phyloP scores from a whole-genome alignment of 2,329 filamentous ascomycete species.

The Ophiostoma ulmi region DNA sequence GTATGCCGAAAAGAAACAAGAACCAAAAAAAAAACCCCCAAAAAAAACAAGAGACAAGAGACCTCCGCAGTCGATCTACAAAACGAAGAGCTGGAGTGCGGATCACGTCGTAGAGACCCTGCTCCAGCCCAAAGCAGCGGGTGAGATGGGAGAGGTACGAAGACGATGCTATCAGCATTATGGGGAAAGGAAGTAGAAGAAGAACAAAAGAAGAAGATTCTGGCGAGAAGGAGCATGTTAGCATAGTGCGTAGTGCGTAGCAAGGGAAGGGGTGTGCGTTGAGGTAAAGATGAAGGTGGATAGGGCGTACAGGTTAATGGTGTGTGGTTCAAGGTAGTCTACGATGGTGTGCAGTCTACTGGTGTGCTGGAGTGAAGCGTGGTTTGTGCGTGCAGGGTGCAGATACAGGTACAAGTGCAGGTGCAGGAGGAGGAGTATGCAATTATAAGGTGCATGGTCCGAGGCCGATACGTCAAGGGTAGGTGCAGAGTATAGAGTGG shows the following conservation, averaged over 20 bases:
- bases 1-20: neutral
- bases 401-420: neutral
- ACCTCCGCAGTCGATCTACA: slow-evolving; percentile 1
- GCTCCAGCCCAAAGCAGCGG: neutral
- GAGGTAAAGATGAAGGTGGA: neutral
- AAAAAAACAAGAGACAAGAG: neutral
- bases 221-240: neutral
- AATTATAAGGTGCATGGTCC: neutral
- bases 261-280: neutral
- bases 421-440: neutral
- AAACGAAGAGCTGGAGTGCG: neutral
- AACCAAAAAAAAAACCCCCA: neutral
- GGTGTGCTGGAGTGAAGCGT: neutral
- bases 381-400: neutral
- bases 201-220: neutral
- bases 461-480: neutral
- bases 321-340: neutral
- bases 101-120: neutral
- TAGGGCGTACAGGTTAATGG: too few relatives aligned
- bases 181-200: slow-evolving; percentile 9
- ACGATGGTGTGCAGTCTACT: neutral
- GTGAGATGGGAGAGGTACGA: neutral
- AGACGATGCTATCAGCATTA: neutral
- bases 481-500: neutral
- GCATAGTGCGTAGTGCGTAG: neutral